phyloP scores from a whole-genome alignment of 331 rosid species.

The Rosa hybrid region DNA sequence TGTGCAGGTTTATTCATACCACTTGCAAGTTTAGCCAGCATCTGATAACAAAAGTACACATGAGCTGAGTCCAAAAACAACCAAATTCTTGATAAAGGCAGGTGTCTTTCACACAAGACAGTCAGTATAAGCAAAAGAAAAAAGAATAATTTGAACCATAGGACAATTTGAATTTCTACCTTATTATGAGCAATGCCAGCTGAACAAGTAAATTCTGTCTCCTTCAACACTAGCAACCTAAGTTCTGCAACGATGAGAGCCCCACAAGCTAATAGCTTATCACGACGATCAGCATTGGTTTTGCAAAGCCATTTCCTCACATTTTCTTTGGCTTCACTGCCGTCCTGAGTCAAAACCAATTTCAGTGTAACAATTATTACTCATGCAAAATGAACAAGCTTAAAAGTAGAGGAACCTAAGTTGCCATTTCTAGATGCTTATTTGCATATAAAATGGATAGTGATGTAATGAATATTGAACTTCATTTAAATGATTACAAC shows the following conservation, averaged over 20 bases:
- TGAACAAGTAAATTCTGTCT: constrained; percentile 93
- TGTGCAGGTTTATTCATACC: constrained; percentile 96
- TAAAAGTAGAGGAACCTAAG: background rate
- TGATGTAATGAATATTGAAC: background rate
- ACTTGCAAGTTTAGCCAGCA: constrained; percentile 95
- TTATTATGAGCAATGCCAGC: constrained; percentile 99
- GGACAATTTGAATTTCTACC: constrained; percentile 39
- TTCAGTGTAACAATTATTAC: constrained; percentile 17
- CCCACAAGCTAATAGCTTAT: constrained; percentile 93
- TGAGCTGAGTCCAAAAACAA: constrained; percentile 6
- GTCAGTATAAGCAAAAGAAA: background rate
- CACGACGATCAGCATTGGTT: constrained; percentile 63
- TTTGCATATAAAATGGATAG: background rate
- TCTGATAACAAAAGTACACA: constrained; percentile 50
- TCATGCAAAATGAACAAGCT: background rate
- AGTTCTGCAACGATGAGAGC: constrained; percentile 86
- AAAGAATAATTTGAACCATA: background rate
- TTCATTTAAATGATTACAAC: background rate
- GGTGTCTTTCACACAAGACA: constrained; percentile 12
- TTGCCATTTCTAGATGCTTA: background rate
- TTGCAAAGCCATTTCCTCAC: constrained; percentile 73
- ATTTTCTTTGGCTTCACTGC: constrained; percentile 51
- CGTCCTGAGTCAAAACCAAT: constrained; percentile 56
- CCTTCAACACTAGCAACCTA: constrained; percentile 83
- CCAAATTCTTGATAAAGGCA: background rate